Conservation (phyloP, 2,329 filamentous ascomycete species). For the Talaromyces sp. region DNA sequence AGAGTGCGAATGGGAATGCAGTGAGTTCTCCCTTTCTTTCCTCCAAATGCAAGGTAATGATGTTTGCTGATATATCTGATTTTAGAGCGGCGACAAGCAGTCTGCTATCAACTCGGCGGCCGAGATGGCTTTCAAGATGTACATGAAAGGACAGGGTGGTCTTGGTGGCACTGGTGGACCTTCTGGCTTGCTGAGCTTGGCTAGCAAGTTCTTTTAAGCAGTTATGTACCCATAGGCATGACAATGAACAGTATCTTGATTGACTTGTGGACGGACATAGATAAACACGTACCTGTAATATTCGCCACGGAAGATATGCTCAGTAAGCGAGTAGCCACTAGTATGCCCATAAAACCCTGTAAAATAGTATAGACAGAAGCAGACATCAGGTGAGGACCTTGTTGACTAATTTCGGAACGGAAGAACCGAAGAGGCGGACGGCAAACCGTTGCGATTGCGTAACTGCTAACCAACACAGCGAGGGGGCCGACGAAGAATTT, state of each 20-base stretch:
- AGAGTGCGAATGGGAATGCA: slow-evolving; percentile 56
- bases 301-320: not conserved
- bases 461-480: not conserved
- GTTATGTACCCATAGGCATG: not conserved
- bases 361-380: not conserved
- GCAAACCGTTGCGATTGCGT: slow-evolving; percentile 5
- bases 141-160: slow-evolving; percentile 71
- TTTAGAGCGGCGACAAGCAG: slow-evolving; percentile 68
- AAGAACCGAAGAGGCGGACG: slow-evolving; percentile 1
- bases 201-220: slow-evolving; percentile 58
- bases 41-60: not conserved
- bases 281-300: not conserved
- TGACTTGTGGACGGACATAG: not conserved
- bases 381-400: too few relatives aligned
- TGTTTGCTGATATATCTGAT: not conserved
- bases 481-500: not conserved
- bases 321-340: not conserved
- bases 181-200: slow-evolving; percentile 57
- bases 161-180: slow-evolving; percentile 47
- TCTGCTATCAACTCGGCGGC: slow-evolving; percentile 74
- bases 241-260: not conserved
- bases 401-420: slow-evolving; percentile 1
- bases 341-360: too few relatives aligned
- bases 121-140: slow-evolving; percentile 88
- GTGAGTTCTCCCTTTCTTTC: slow-evolving; percentile 36